Evolutionary conservation across 768 basidiomycete genomes (phyloP), one percentile per base, ranked within the genome.

Genomic region (Suillus subaureus): DNA sequence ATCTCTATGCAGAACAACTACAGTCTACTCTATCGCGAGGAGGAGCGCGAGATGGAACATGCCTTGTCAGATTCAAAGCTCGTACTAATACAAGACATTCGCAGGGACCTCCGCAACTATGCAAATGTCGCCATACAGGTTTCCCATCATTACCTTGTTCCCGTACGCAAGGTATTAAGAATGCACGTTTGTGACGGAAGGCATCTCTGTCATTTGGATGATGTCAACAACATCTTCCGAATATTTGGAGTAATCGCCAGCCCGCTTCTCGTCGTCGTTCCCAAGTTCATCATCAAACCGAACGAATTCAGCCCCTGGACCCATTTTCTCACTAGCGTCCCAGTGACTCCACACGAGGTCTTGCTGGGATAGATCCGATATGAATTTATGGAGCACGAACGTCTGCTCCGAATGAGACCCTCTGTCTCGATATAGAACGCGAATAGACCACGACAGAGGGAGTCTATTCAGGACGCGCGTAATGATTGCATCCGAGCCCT

Each of bases 1-100:
- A 84, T 87, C 74, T 84, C 84, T 11, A 88, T 89, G 87, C 87
- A 89, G 73, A 87, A 89, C 73, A 82, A 85, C 66, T 83, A 88
- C 71, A 82, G 72, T 64, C 78, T 86, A 8, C 54, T 85, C 43
- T 88, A 88, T 70, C 82, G 87, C 51, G 88, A 89, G 71, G 87
- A 89, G 71, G 87, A 86, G 70, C 80, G 76, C 31, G 84, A 85
- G 70, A 84, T 85, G 83, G n/a, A 11, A 18, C 52, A 31, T 18
- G 16, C 28, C 28, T 31, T 18, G 9, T 55, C 31, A n/a, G 18
- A 12, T 8, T 12, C 18, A 31, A 55, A 33, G 21, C 21, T 55
- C 21, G 33, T 35, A 55, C 54, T 55, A 55, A 28, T 28, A 40
- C 18, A 37, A 3, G 11, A 28, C 16, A 39, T 60, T 60, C 9